Evolutionary conservation across 768 basidiomycete species (phyloP).

Genomic region (Pisolithus sp.): DNA sequence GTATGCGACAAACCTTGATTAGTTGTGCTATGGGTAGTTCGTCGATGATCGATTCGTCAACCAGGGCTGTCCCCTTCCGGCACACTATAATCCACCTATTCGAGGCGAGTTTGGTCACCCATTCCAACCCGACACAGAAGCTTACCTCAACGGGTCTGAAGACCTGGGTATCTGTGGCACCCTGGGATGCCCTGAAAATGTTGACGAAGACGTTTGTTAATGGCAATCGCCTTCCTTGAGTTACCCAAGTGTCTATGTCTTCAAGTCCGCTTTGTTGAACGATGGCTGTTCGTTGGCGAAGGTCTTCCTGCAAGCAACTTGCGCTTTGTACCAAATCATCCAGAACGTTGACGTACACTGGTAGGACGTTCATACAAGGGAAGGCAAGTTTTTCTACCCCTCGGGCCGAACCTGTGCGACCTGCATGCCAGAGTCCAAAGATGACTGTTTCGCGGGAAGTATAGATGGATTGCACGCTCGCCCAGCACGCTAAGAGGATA

Average conservation of each 20-base stretch:
- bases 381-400: slow-evolving; percentile 33
- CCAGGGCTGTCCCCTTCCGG: slow-evolving; percentile 13
- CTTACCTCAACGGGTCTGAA: slow-evolving; percentile 32
- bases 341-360: slow-evolving; percentile 26
- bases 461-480: slow-evolving; percentile 30
- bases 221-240: slow-evolving; percentile 20
- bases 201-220: slow-evolving; percentile 42
- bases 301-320: slow-evolving; percentile 28
- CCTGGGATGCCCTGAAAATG: slow-evolving; percentile 31
- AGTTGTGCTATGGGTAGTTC: slow-evolving; percentile 16
- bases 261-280: slow-evolving; percentile 36
- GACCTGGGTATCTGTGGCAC: slow-evolving; percentile 10
- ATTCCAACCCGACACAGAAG: not conserved
- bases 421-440: slow-evolving; percentile 44
- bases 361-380: slow-evolving; percentile 42
- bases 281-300: slow-evolving; percentile 31
- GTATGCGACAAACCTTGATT: slow-evolving; percentile 17
- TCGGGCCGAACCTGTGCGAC: slow-evolving; percentile 32
- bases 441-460: slow-evolving; percentile 24
- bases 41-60: slow-evolving; percentile 10
- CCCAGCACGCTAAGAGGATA: slow-evolving; percentile 41
- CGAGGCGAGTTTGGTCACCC: not conserved
- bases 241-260: slow-evolving; percentile 33
- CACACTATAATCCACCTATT: slow-evolving; percentile 32
- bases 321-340: slow-evolving; percentile 24